These are phyloP conservation scores for Capsella rubella DNA, from an alignment of 441 rosid genomes.

Conservation along the genomic window DNA sequence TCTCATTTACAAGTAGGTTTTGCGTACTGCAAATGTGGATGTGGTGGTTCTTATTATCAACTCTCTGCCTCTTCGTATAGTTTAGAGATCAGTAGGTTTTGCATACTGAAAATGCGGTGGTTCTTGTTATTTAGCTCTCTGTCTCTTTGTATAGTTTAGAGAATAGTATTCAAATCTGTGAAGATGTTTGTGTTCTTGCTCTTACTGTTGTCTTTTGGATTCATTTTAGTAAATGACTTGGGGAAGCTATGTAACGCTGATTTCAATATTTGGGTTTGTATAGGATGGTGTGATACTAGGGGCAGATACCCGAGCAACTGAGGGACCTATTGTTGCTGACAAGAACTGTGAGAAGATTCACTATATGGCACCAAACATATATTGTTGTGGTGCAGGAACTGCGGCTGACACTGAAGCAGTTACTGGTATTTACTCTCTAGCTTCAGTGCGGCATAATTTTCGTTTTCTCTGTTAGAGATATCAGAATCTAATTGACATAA, in stretches of 20 bases:
- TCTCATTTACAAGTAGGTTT: neutral
- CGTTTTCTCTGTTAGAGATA: neutral
- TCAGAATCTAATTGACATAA: neutral
- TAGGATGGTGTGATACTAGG: conserved; percentile 98
- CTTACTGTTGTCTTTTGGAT: neutral
- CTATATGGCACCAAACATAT: conserved; percentile 97
- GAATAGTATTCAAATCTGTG: neutral
- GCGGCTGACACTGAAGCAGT: conserved; percentile 99
- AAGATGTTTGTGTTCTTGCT: neutral
- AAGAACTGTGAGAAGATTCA: conserved; percentile 98
- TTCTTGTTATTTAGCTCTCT: neutral
- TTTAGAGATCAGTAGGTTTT: neutral
- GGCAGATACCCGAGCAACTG: conserved; percentile 98
- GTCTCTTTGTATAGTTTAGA: neutral
- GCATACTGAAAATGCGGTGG: neutral
- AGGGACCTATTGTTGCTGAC: conserved; percentile 96
- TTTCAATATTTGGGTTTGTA: neutral
- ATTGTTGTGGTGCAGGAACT: conserved; percentile 99
- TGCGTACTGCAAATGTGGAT: neutral
- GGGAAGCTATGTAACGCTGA: neutral
- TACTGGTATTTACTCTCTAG: conserved; percentile 69
- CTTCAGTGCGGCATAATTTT: neutral
- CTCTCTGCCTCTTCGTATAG: neutral
- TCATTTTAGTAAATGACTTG: conserved; percentile 3
- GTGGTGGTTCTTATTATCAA: neutral